Evolutionary conservation across 2,329 filamentous ascomycete genomes (phyloP), one percentile per base, ranked within the genome.

Genomic region (Cercospora zeae-maydis): DNA sequence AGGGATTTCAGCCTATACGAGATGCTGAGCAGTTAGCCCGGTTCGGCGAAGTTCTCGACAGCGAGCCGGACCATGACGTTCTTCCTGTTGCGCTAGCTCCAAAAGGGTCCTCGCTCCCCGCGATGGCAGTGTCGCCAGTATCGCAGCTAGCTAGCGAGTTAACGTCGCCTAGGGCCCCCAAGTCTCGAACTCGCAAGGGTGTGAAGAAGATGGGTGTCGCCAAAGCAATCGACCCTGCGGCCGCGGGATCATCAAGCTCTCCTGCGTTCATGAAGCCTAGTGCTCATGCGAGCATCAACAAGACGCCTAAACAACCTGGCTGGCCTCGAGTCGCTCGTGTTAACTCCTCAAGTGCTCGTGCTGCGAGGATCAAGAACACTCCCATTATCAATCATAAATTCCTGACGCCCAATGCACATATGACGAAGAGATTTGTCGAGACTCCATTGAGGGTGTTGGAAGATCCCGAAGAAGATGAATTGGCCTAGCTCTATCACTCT

Each of bases 381-480:
- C 36, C 58, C 13, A 61, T 56, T 49, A 59, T 55, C 31, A 58
- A 58, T 27, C 39, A 54, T 34, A 64, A 54, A n/a, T 36, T 49
- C 31, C 16, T 56, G 24, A 37, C 53, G 34, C 53, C 33, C 27
- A 31, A 56, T 10, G 45, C 34, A 9, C 39, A 21, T 39, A 36
- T 42, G 31, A 55, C 56, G 21, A 63, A 53, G 56, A 56, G 64
- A 45, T 39, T 66, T 31, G 54, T 63, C 3, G 64, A 66, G 34
- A 66, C 66, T 11, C 59, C 60, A 19, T 42, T 66, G 10, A 59
- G 66, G 27, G 62, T 63, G 34, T 57, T 67, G 37, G 10, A 13
- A 11, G 66, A 67, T 61, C 59, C 63, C 19, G 62, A 64, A 39
- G 64, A 62, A 49, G 66, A 67, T 53, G 66, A 67, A 42, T 51